Evolutionary conservation across 2,329 filamentous ascomycete genomes (phyloP).

Genomic region (Neonectria hederae): DNA sequence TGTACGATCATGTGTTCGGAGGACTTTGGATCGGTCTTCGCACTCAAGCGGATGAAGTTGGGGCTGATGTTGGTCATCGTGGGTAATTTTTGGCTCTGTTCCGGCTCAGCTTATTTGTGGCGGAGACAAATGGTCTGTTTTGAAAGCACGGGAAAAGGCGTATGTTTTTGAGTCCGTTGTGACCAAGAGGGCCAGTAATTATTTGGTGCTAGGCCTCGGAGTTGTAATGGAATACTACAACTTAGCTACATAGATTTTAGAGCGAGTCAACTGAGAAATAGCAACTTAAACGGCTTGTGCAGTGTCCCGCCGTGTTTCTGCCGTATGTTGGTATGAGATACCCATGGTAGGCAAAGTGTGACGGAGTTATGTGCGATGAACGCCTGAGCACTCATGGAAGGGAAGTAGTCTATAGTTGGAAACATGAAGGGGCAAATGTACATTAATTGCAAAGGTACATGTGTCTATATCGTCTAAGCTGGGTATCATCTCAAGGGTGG

Average conservation of each 20-base stretch:
- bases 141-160: neutral
- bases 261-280: conserved; percentile 23
- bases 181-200: neutral
- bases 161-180: neutral
- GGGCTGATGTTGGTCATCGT: conserved; percentile 1
- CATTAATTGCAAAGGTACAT: neutral
- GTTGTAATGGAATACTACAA: conserved; percentile 11
- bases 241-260: conserved; percentile 13
- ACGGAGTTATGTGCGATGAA: neutral
- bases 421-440: neutral
- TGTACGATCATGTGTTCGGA: conserved; percentile 47
- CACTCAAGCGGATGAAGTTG: conserved; percentile 26
- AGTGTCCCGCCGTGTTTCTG: neutral
- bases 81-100: conserved; percentile 2
- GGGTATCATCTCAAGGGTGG: conserved; percentile 31
- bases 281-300: neutral
- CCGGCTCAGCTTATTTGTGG: neutral
- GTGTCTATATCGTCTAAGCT: neutral
- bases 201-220: neutral
- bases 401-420: neutral
- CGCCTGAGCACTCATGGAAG: neutral
- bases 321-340: neutral
- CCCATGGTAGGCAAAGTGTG: neutral
- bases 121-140: neutral
- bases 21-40: conserved; percentile 45